phyloP scores from a whole-genome alignment of 2,329 filamentous ascomycete species.

The Aureobasidium sp. region DNA sequence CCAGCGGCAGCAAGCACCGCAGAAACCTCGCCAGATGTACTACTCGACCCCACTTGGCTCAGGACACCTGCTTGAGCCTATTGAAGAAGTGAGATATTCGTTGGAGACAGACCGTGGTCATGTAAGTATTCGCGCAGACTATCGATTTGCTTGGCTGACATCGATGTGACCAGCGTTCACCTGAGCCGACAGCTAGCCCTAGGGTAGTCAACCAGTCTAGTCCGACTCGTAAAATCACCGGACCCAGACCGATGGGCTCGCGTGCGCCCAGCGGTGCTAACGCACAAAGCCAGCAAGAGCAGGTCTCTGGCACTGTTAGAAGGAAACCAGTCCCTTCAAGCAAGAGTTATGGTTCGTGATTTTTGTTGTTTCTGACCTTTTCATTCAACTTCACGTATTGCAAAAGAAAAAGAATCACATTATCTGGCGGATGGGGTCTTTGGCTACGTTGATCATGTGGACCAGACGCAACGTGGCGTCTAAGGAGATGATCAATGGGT shows the following conservation, averaged over 20 bases:
- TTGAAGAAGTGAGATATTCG: constrained; percentile 44
- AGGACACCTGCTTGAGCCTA: constrained; percentile 40
- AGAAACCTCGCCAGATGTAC: constrained; percentile 17
- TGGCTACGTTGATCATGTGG: background rate
- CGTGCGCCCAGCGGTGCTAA: constrained; percentile 18
- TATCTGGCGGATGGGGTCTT: background rate
- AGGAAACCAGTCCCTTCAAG: constrained; percentile 20
- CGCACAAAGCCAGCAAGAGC: background rate
- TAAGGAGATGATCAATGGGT: background rate
- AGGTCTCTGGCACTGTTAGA: constrained; percentile 19
- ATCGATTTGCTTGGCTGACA: background rate
- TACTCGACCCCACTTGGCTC: constrained; percentile 32
- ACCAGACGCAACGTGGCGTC: background rate
- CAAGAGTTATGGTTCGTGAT: constrained; percentile 15
- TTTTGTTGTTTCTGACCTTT: constrained; percentile 3
- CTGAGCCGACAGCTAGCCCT: constrained; percentile 13
- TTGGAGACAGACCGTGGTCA: constrained; percentile 40
- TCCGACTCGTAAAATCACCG: constrained; percentile 38
- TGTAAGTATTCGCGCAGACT: constrained; percentile 19
- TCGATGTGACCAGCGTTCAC: constrained; percentile 1
- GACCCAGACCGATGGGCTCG: constrained; percentile 42
- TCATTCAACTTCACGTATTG: constrained; percentile 2
- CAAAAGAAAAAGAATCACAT: background rate
- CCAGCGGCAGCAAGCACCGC: constrained; percentile 3
- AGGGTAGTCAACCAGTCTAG: background rate